phyloP scores from a whole-genome alignment of 768 basidiomycete species.

The Podaxis rugospora region DNA sequence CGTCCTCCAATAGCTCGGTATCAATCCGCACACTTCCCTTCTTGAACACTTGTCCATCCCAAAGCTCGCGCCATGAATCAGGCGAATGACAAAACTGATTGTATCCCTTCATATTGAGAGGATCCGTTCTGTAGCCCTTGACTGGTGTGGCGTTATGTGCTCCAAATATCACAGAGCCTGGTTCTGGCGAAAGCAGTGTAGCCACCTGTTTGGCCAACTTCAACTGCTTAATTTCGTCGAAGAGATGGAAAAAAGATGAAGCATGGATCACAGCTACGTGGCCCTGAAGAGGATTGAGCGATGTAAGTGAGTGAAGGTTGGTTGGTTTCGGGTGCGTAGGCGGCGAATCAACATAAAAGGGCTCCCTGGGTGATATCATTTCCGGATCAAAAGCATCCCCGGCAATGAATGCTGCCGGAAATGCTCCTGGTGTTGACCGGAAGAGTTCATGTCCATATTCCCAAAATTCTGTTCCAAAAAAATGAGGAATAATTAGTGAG shows the following conservation, averaged over 20 bases:
- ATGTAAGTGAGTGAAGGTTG: slow-evolving; percentile 12
- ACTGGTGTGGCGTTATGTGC: not conserved
- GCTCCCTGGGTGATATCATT: slow-evolving; percentile 30
- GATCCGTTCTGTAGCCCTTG: not conserved
- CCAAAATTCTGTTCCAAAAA: slow-evolving; percentile 46
- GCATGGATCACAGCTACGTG: slow-evolving; percentile 23
- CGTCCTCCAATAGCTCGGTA: not conserved
- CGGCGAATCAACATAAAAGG: slow-evolving; percentile 13
- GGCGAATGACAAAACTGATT: not conserved
- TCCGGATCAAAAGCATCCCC: slow-evolving; percentile 49
- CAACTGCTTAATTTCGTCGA: slow-evolving; percentile 27
- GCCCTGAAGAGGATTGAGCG: slow-evolving; percentile 30
- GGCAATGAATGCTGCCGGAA: slow-evolving; percentile 49
- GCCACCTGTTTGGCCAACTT: slow-evolving; percentile 26
- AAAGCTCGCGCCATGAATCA: not conserved
- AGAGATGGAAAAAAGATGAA: slow-evolving; percentile 31
- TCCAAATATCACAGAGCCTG: not conserved
- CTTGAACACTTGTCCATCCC: not conserved
- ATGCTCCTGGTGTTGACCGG: slow-evolving; percentile 42
- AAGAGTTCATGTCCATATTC: slow-evolving; percentile 59
- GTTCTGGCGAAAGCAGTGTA: not conserved
- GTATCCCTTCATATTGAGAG: not conserved
- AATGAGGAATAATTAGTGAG: not conserved
- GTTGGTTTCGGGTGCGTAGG: not conserved
- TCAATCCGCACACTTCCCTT: not conserved